These are phyloP conservation scores for Ilex aquifolium DNA, from an alignment of 257 asterid species.

Conservation along the genomic window DNA sequence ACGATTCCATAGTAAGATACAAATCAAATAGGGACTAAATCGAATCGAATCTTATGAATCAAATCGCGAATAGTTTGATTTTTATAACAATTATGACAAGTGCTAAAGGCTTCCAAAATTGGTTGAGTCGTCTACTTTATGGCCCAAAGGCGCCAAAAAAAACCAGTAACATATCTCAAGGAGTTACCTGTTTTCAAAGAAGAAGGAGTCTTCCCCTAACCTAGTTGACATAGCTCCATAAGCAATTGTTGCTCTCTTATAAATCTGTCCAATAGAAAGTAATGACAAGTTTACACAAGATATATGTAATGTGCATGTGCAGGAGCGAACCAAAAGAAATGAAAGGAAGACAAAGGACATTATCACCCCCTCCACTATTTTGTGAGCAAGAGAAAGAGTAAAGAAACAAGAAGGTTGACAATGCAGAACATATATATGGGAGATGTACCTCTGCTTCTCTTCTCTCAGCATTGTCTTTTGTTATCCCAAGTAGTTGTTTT, in stretches of 20 bases:
- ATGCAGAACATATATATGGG: neutral
- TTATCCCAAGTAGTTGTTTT: conserved; percentile 73
- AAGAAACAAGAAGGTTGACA: neutral
- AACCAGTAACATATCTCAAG: conserved; percentile 9
- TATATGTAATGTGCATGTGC: neutral
- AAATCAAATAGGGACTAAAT: no score
- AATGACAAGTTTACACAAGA: neutral
- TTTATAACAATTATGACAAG: no score
- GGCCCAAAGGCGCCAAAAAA: conserved; percentile 7
- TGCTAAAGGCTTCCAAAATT: neutral
- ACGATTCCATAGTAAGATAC: no score
- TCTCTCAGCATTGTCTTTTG: conserved; percentile 55
- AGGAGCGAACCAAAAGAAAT: neutral
- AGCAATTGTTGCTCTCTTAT: conserved; percentile 61
- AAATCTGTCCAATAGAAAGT: conserved; percentile 45
- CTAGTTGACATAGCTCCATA: conserved; percentile 66
- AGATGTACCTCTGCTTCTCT: conserved; percentile 60
- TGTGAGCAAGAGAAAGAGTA: neutral
- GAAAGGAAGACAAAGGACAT: neutral
- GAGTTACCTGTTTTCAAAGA: conserved; percentile 66
- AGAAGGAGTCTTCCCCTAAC: conserved; percentile 63
- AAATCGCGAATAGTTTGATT: no score
- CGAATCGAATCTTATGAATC: no score
- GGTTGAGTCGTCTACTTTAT: conserved; percentile 10
- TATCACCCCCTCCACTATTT: no score